A percentile compares a stretch with the other conserved stretches of the same genome.
Conservation (phyloP, 2,329 filamentous ascomycete genomes). For the Exophiala xenobiotica region DNA sequence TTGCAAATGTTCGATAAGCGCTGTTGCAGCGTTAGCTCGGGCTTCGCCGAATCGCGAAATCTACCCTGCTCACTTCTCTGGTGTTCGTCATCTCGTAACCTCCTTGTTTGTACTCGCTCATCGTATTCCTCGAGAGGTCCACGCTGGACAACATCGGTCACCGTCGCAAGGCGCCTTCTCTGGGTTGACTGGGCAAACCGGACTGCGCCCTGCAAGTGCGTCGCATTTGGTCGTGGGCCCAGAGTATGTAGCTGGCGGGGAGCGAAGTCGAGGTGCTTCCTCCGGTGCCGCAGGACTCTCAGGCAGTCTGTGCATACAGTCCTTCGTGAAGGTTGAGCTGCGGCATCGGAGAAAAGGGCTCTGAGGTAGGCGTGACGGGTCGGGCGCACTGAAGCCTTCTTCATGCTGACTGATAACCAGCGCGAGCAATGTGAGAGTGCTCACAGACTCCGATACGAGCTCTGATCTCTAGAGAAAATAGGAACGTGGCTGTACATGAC, state of each 20-base stretch:
- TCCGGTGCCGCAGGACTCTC: conserved; percentile 7
- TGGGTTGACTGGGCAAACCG: conserved; percentile 1
- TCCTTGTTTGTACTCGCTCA: conserved; percentile 69
- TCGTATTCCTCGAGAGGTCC: conserved; percentile 91
- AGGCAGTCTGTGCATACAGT: conserved; percentile 20
- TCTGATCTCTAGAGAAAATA: too few species aligned
- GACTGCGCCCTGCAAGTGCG: background rate
- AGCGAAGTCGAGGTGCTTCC: background rate
- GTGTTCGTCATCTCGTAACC: conserved; percentile 81
- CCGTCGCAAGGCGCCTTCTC: conserved; percentile 21
- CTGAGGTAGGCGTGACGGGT: conserved; percentile 25
- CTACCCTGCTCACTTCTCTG: conserved; percentile 66
- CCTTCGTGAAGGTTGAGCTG: conserved; percentile 4
- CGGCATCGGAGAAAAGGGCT: conserved; percentile 17
- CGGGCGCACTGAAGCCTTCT: conserved; percentile 21
- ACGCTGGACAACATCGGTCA: conserved; percentile 19
- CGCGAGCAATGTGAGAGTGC: background rate
- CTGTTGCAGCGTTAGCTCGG: conserved; percentile 44
- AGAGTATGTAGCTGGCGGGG: conserved; percentile 7
- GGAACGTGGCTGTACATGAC: background rate
- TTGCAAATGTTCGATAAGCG: conserved; percentile 85
- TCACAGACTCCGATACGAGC: too few species aligned
- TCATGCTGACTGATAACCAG: background rate
- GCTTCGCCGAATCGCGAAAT: background rate
- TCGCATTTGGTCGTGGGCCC: background rate